Conservation (phyloP, 257 asterid genomes). For the Echium plantagineum region DNA sequence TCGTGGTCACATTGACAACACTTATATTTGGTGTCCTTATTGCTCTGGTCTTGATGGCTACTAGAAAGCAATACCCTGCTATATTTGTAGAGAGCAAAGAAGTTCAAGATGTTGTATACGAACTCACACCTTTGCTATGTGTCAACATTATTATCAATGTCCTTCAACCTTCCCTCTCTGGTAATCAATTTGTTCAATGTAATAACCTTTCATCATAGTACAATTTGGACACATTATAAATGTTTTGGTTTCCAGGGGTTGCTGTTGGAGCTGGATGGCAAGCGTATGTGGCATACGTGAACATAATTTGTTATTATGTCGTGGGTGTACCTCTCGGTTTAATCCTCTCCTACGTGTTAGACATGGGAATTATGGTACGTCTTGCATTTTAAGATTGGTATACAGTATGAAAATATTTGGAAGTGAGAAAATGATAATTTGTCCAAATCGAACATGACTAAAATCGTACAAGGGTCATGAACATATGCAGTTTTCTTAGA, state of each 20-base stretch:
- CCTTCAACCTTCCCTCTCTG: conserved; percentile 37
- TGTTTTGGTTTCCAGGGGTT: conserved; percentile 20
- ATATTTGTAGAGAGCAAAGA: conserved; percentile 23
- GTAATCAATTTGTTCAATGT: conserved; percentile 11
- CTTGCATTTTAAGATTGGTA: not conserved
- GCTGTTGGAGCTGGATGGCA: conserved; percentile 65
- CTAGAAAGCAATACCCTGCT: conserved; percentile 25
- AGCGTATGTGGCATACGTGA: conserved; percentile 29
- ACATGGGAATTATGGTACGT: conserved; percentile 30
- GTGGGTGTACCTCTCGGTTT: conserved; percentile 34
- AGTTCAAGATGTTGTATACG: conserved; percentile 26
- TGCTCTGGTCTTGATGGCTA: conserved; percentile 17
- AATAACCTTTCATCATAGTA: not conserved
- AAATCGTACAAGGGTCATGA: not conserved
- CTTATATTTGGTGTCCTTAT: conserved; percentile 24
- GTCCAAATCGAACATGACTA: too few relatives aligned
- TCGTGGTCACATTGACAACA: conserved; percentile 27
- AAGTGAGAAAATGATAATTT: too few relatives aligned
- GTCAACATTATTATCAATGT: conserved; percentile 26
- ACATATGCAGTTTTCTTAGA: not conserved
- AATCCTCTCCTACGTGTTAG: conserved; percentile 24
- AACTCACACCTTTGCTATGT: conserved; percentile 43
- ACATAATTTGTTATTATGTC: conserved; percentile 29
- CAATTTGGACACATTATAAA: not conserved
- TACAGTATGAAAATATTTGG: too few relatives aligned